Conservation (phyloP, 2,329 filamentous ascomycete species). For the Colletotrichum neosansevieriae region DNA sequence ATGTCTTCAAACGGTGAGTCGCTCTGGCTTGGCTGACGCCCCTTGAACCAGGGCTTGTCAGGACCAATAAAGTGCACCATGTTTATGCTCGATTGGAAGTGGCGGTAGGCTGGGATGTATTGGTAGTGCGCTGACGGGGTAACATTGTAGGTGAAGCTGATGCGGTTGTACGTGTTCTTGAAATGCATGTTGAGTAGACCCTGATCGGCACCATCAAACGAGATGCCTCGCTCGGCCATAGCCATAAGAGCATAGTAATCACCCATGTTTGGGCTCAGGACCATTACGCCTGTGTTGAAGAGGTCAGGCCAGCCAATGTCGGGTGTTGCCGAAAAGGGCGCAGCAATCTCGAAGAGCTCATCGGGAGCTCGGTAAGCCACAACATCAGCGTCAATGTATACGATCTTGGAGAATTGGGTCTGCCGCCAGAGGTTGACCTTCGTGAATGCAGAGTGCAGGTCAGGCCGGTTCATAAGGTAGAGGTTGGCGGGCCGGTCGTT, state of each 20-base stretch:
- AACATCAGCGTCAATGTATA: slow-evolving; percentile 95
- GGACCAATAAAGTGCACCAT: slow-evolving; percentile 95
- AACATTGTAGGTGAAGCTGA: slow-evolving; percentile 97
- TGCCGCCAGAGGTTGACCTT: slow-evolving; percentile 96
- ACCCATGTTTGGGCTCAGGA: slow-evolving; percentile 84
- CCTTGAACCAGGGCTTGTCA: slow-evolving; percentile 87
- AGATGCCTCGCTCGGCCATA: slow-evolving; percentile 87
- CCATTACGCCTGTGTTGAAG: slow-evolving; percentile 99
- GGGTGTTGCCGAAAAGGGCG: slow-evolving; percentile 78
- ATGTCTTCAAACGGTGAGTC: slow-evolving; percentile 83
- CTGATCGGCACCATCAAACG: slow-evolving; percentile 97
- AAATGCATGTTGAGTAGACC: slow-evolving; percentile 97
- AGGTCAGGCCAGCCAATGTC: slow-evolving; percentile 98
- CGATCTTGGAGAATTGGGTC: slow-evolving; percentile 88
- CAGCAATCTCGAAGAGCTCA: slow-evolving; percentile 81
- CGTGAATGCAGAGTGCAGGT: slow-evolving; percentile 93
- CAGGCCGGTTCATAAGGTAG: slow-evolving; percentile 89
- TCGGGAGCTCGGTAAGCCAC: slow-evolving; percentile 92
- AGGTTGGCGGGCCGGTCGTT: slow-evolving; percentile 86
- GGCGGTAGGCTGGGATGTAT: slow-evolving; percentile 93
- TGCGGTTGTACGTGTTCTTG: slow-evolving; percentile 81
- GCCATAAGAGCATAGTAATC: slow-evolving; percentile 89
- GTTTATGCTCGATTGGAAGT: slow-evolving; percentile 90
- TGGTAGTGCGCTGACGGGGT: slow-evolving; percentile 98
- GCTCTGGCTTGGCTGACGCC: slow-evolving; percentile 66